Evolutionary conservation across 495 filamentous ascomycete species (phyloP).

Genomic region (Hypomontagnella monticulosa): DNA sequence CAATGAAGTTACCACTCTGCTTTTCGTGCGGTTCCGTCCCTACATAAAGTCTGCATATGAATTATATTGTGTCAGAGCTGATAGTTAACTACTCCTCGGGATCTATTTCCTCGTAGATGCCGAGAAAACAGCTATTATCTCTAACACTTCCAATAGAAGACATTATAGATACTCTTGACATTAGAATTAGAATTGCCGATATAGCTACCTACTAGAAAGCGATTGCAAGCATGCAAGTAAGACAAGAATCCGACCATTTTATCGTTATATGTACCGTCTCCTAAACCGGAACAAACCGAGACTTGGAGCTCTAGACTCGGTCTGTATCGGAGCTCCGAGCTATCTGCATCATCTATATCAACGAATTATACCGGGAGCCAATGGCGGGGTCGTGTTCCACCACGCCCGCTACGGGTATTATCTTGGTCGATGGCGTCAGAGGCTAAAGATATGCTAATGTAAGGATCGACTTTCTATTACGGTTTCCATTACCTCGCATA

Average conservation of each 20-base stretch:
- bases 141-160: no score
- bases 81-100: no score
- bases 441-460: constrained; percentile 23
- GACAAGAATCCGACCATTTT: no score
- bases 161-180: no score
- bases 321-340: constrained; percentile 30
- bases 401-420: constrained; percentile 23
- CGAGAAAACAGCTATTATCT: no score
- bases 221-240: no score
- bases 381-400: constrained; percentile 26
- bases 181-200: no score
- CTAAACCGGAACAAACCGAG: constrained; percentile 37
- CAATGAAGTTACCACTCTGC: constrained; percentile 2
- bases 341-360: neutral
- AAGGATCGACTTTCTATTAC: constrained; percentile 22
- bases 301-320: constrained; percentile 13
- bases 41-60: neutral
- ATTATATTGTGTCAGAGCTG: no score
- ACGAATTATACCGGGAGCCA: constrained; percentile 18
- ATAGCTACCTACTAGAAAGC: no score
- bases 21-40: constrained; percentile 1
- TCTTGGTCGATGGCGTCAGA: constrained; percentile 38
- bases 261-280: neutral
- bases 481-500: constrained; percentile 1
- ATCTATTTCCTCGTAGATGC: no score